Base-by-base conservation (phyloP, 768 basidiomycete species). In the Leccinum subgranulosum region DNA sequence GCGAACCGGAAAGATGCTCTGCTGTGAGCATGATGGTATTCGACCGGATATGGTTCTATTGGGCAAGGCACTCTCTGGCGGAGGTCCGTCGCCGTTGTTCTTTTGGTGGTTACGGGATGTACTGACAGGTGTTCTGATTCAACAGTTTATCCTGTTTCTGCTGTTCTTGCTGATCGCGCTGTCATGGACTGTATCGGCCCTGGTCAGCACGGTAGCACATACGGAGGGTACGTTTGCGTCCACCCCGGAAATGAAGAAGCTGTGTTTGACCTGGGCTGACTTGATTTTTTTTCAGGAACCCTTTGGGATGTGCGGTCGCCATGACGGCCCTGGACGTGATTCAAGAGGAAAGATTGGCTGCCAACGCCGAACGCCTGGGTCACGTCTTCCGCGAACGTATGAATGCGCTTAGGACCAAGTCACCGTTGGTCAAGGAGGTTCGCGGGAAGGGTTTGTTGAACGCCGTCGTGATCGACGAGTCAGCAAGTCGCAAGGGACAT, bases 31-130 rank as follows among this genome's bases (percentile, higher is more conserved):
- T 67, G 94, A 96, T 61, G 78, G 81, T 55, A 82, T 97, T 67
- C 84, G 90, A 62, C 95, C 97, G 27, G 97, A 99, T 69, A 82
- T 99, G 53, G 79, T 98, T 28, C 82, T 96, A 14, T 84, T 99
- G 53, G 97, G 97, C 48, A 99, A 99, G 75, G 97, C 97, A 0
- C 83, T 99, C 7, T 96, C 94, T 4, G 96, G 97, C 27, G 97
- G 97, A 71, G 81, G 92, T 93, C 52, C 64, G 86, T 77, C 5
- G 8, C 15, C 47, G 17, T 25, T 23, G 50, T 62, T 39, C 25
- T 39, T 19, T 61, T 28, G 56, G 51, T 19, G n/a, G 31, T 29
- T 6, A 43, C 45, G 34, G 39, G 46, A 48, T 43, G 41, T 3
- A 46, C 25, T 69, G 49, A 66, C 50, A 29, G 48, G 43, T 34